phyloP scores from a whole-genome alignment of 208 protist genomes.

The Crithidia mellificae region DNA sequence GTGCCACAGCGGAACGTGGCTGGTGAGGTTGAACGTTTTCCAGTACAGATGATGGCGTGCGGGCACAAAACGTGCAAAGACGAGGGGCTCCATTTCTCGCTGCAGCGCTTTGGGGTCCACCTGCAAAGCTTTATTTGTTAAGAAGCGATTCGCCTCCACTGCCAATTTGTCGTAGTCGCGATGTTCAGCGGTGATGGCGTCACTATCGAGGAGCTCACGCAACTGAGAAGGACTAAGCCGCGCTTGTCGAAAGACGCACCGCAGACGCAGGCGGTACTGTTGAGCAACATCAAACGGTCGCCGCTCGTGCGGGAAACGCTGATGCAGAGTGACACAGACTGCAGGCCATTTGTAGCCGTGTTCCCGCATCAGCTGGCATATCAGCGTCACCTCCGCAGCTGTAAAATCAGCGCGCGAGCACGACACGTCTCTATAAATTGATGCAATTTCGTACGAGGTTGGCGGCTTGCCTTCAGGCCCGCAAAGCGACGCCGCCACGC shows the following conservation, averaged over 20 bases:
- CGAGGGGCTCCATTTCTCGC: slow-evolving; percentile 9
- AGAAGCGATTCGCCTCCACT: slow-evolving; percentile 19
- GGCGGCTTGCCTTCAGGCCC: not conserved
- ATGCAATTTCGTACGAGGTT: slow-evolving; percentile 11
- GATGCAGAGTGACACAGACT: slow-evolving; percentile 24
- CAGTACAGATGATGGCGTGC: slow-evolving; percentile 29
- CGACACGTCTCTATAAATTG: slow-evolving; percentile 7
- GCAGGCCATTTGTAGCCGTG: slow-evolving; percentile 35
- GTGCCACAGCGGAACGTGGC: slow-evolving; percentile 6
- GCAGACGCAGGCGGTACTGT: slow-evolving; percentile 36
- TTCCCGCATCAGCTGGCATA: slow-evolving; percentile 23
- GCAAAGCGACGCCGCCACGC: slow-evolving; percentile 4
- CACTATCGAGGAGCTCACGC: slow-evolving; percentile 1
- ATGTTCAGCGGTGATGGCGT: not conserved
- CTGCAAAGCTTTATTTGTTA: slow-evolving; percentile 13
- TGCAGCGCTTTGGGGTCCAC: slow-evolving; percentile 22
- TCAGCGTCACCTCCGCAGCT: slow-evolving; percentile 28
- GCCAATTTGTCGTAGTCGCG: slow-evolving; percentile 20
- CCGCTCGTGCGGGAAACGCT: slow-evolving; percentile 25
- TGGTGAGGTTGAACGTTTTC: slow-evolving; percentile 31
- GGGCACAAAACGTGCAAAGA: slow-evolving; percentile 16
- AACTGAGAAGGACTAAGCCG: slow-evolving; percentile 15
- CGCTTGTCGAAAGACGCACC: slow-evolving; percentile 27
- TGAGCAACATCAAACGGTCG: slow-evolving; percentile 47
- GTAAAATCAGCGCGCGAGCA: not conserved